Conservation (phyloP, 192 early-diverging fungal species). For the Diversispora eburnea region DNA sequence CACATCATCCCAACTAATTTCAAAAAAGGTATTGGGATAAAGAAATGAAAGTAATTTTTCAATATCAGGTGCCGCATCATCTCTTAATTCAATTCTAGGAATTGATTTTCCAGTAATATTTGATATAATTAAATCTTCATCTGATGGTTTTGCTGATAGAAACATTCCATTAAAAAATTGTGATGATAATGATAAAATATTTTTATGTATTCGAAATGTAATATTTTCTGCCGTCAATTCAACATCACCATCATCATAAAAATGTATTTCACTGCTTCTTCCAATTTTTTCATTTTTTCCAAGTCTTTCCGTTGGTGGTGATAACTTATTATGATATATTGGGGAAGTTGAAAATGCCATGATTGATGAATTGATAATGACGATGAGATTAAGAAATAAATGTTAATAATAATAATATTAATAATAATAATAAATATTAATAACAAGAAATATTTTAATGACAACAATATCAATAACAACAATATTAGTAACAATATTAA, state of each 20-base stretch:
- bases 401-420: no score
- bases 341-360: no score
- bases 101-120: not conserved
- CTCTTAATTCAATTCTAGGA: not conserved
- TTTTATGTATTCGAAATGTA: slow-evolving; percentile 25
- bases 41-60: slow-evolving; percentile 26
- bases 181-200: slow-evolving; percentile 10
- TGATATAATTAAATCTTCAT: slow-evolving; percentile 2
- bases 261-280: not conserved
- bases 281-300: no score
- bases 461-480: no score
- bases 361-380: no score
- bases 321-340: no score
- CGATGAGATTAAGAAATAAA: no score
- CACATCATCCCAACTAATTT: slow-evolving; percentile 23
- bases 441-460: no score
- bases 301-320: no score
- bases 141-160: slow-evolving; percentile 1
- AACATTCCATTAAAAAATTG: slow-evolving; percentile 13
- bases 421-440: no score
- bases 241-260: slow-evolving; percentile 27
- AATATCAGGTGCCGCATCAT: slow-evolving; percentile 10
- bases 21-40: slow-evolving; percentile 28
- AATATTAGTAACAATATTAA: no score
- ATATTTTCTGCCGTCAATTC: slow-evolving; percentile 20